A percentile compares a stretch with the other conserved stretches of the same genome.
These are phyloP conservation scores for Podosphaera fusca DNA, from an alignment of 2,329 filamentous ascomycete genomes.

Conservation along the genomic window DNA sequence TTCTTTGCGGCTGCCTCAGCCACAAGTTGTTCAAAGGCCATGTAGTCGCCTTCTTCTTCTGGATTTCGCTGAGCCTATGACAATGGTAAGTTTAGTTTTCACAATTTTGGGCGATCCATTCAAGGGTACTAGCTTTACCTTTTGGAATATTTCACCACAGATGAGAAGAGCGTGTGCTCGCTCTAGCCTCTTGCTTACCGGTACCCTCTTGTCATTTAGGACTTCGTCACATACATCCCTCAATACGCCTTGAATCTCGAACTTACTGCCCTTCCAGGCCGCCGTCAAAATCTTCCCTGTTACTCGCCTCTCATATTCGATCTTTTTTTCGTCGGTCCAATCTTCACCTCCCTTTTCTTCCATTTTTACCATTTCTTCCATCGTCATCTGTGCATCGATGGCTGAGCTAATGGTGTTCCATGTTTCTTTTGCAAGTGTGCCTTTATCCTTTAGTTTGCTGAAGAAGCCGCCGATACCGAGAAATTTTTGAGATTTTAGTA, in stretches of 20 bases:
- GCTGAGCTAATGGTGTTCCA: slow-evolving; percentile 95
- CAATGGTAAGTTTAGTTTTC: slow-evolving; percentile 2
- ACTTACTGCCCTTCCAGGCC: slow-evolving; percentile 89
- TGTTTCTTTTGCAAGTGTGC: slow-evolving; percentile 87
- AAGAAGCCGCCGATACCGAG: slow-evolving; percentile 92
- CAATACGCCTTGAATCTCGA: slow-evolving; percentile 90
- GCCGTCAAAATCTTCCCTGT: slow-evolving; percentile 96
- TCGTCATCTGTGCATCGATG: slow-evolving; percentile 91
- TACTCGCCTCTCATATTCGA: slow-evolving; percentile 83
- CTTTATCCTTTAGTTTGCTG: slow-evolving; percentile 84
- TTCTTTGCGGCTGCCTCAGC: slow-evolving; percentile 93
- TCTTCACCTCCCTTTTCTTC: slow-evolving; percentile 89
- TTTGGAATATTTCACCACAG: slow-evolving; percentile 70
- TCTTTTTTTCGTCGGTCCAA: slow-evolving; percentile 94
- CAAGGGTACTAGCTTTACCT: slow-evolving; percentile 28
- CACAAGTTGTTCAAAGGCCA: slow-evolving; percentile 95
- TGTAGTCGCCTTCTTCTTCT: slow-evolving; percentile 94
- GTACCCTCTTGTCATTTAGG: slow-evolving; percentile 55
- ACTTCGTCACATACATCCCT: slow-evolving; percentile 84
- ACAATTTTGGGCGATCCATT: neutral
- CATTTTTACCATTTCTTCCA: slow-evolving; percentile 95
- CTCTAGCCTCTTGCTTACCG: slow-evolving; percentile 67
- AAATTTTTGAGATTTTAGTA: slow-evolving; percentile 91
- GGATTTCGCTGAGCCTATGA: slow-evolving; percentile 61
- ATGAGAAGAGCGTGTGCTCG: slow-evolving; percentile 74